These are phyloP conservation scores for Cicer pinnatifidum DNA, from an alignment of 306 rosid genomes.

Conservation along the genomic window DNA sequence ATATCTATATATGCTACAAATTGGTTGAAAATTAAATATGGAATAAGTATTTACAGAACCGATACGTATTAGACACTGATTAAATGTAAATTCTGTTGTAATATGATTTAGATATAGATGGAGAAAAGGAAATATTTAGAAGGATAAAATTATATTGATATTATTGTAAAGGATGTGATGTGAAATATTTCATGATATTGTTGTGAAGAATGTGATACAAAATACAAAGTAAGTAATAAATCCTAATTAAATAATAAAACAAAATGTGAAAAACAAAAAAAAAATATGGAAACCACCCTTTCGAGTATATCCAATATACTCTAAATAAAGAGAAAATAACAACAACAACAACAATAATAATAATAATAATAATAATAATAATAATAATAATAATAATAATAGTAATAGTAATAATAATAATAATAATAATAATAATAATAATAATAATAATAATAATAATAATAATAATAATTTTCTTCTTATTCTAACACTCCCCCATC, in stretches of 20 bases:
- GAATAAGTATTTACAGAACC: not conserved
- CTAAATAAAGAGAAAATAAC: not conserved
- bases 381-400: too few relatives aligned
- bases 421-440: not conserved
- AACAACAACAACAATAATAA: too few relatives aligned
- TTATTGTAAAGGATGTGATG: too few relatives aligned
- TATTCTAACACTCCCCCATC: not conserved
- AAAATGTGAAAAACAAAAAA: not conserved
- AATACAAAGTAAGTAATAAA: not conserved
- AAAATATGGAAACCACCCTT: not conserved
- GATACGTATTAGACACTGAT: not conserved
- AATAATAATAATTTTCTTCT: not conserved
- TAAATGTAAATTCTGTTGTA: not conserved
- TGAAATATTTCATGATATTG: not conserved
- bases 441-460: too few relatives aligned
- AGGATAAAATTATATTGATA: too few relatives aligned
- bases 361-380: too few relatives aligned
- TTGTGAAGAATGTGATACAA: not conserved
- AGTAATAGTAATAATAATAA: too few relatives aligned
- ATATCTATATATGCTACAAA: not conserved
- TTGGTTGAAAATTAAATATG: too few relatives aligned
- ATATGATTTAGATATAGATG: not conserved
- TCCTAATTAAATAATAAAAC: not conserved
- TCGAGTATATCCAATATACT: not conserved
- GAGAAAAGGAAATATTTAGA: not conserved